Percentiles rank a stretch among this genome's conserved stretches.
phyloP scores from a whole-genome alignment of 345 rosid genomes.

The Dipteronia sinensis region DNA sequence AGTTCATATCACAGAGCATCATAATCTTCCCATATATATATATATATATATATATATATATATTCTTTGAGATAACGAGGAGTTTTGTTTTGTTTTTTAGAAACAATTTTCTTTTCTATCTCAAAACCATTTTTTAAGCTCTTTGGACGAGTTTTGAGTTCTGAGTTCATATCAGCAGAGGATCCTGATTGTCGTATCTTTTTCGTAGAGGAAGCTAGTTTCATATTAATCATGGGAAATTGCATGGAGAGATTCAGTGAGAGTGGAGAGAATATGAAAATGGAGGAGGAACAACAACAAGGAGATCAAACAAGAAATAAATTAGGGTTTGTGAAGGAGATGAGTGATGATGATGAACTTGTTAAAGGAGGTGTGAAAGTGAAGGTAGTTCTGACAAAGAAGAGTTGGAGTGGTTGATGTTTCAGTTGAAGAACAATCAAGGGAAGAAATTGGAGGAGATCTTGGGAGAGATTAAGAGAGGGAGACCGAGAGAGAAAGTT shows the following conservation, averaged over 20 bases:
- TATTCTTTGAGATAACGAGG: no score
- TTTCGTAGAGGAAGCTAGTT: no score
- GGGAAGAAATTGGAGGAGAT: conserved; percentile 41
- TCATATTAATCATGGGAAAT: conserved; percentile 42
- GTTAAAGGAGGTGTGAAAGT: conserved; percentile 52
- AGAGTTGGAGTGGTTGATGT: conserved; percentile 65
- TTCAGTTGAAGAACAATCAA: conserved; percentile 34
- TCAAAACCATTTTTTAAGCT: no score
- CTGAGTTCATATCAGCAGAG: no score
- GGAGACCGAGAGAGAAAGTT: conserved; percentile 10
- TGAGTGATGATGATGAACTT: conserved; percentile 11
- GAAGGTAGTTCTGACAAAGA: conserved; percentile 77
- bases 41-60: no score
- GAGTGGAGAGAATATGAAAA: conserved; percentile 9
- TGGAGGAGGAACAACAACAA: not conserved
- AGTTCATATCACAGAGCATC: no score
- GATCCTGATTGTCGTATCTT: no score
- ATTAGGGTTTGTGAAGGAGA: conserved; percentile 14
- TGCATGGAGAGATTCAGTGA: conserved; percentile 33
- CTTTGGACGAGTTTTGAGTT: no score
- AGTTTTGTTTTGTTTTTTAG: no score
- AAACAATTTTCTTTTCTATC: no score
- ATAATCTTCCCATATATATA: no score
- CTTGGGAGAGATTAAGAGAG: conserved; percentile 46
- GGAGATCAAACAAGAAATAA: not conserved